A percentile compares a stretch with the other conserved stretches of the same genome.
phyloP scores from a whole-genome alignment of 2,329 filamentous ascomycete genomes.

The Phoma herbarum region DNA sequence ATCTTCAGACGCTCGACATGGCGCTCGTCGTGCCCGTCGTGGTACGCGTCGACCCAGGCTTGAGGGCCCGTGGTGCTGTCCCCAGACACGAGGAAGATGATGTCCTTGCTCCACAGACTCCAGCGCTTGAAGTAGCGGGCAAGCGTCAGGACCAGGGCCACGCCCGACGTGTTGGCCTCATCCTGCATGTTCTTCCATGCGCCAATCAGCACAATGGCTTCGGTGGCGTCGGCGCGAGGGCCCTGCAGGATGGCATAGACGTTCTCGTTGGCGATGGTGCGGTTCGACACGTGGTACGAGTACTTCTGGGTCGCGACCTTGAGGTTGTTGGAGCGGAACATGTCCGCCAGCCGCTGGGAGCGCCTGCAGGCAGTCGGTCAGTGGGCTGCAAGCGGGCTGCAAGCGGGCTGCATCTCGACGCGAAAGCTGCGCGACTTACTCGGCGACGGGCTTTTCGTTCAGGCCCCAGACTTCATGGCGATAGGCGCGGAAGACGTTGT shows the following conservation, averaged over 20 bases:
- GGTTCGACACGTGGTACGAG: slow-evolving; percentile 80
- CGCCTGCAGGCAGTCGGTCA: slow-evolving; percentile 42
- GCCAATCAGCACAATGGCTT: slow-evolving; percentile 91
- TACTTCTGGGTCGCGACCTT: slow-evolving; percentile 91
- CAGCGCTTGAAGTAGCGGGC: slow-evolving; percentile 96
- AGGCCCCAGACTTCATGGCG: slow-evolving; percentile 79
- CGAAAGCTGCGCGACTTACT: slow-evolving; percentile 38
- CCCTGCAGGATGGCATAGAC: slow-evolving; percentile 93
- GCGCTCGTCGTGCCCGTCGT: slow-evolving; percentile 80
- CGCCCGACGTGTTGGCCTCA: slow-evolving; percentile 83
- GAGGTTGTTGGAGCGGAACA: slow-evolving; percentile 80
- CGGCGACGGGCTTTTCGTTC: slow-evolving; percentile 52
- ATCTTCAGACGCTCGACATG: slow-evolving; percentile 79
- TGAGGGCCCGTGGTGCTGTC: slow-evolving; percentile 92
- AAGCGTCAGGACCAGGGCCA: slow-evolving; percentile 84
- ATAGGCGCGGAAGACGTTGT: slow-evolving; percentile 92
- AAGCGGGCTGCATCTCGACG: too few species aligned
- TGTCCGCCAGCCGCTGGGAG: slow-evolving; percentile 75
- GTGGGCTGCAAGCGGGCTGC: neutral
- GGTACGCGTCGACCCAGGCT: slow-evolving; percentile 97
- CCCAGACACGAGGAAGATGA: slow-evolving; percentile 87
- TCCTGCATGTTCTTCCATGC: slow-evolving; percentile 85
- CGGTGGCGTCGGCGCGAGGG: slow-evolving; percentile 92
- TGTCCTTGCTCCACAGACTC: slow-evolving; percentile 99
- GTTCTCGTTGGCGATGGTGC: slow-evolving; percentile 81